Conservation (phyloP, 1,284 basidiomycete species). For the Coriolopsis trogii region DNA sequence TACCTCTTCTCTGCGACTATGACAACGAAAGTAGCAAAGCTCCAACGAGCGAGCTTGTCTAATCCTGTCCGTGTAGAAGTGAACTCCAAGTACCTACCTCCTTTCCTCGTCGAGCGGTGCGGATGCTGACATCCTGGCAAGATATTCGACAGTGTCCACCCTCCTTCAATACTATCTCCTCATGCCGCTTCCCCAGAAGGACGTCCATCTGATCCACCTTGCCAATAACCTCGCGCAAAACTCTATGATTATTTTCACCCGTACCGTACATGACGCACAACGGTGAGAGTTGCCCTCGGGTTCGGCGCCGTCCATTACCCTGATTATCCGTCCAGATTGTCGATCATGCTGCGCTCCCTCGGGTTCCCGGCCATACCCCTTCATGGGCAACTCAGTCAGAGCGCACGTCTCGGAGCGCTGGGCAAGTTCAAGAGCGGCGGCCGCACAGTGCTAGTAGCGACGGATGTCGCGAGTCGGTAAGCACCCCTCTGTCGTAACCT, state of each 20-base stretch:
- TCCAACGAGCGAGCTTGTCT: conserved; percentile 93
- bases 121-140: conserved; percentile 36
- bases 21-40: conserved; percentile 98
- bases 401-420: conserved; percentile 91
- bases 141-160: conserved; percentile 97
- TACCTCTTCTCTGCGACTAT: conserved; percentile 99
- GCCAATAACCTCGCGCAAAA: conserved; percentile 90
- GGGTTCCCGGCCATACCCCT: conserved; percentile 96
- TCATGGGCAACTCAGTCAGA: conserved; percentile 95
- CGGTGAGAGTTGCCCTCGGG: conserved; percentile 45
- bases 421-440: conserved; percentile 97
- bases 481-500: neutral
- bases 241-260: conserved; percentile 95
- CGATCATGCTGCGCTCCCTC: conserved; percentile 88
- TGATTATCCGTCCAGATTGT: conserved; percentile 54
- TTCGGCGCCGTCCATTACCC: neutral
- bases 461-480: conserved; percentile 94
- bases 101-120: neutral
- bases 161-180: conserved; percentile 96
- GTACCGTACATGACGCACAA: conserved; percentile 94
- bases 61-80: conserved; percentile 97
- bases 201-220: conserved; percentile 89
- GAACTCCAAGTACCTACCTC: conserved; percentile 76
- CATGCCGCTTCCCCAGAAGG: conserved; percentile 92
- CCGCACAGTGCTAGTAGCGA: conserved; percentile 91